These are phyloP conservation scores for Leptographium flavum DNA, from an alignment of 2,329 filamentous ascomycete species.

Conservation along the genomic window DNA sequence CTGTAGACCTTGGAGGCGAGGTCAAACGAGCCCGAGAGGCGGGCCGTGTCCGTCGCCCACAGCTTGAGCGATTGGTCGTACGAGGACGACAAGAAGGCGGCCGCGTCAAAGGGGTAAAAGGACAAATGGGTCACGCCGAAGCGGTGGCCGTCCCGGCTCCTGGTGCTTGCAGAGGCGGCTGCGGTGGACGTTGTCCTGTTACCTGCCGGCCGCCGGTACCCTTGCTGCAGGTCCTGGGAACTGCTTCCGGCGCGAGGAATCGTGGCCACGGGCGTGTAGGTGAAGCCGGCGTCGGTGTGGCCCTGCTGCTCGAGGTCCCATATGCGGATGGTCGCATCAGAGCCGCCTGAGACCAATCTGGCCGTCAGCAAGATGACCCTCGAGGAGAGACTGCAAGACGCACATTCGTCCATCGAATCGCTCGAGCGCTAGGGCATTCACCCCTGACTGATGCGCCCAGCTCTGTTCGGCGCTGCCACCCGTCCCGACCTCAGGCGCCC, in stretches of 20 bases:
- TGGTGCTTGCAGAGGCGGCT: background rate
- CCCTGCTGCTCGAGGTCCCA: constrained; percentile 66
- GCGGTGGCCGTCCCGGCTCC: constrained; percentile 35
- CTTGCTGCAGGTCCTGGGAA: background rate
- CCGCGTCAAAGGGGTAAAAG: constrained; percentile 66
- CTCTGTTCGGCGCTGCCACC: constrained; percentile 14
- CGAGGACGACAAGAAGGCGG: constrained; percentile 62
- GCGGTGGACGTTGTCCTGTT: background rate
- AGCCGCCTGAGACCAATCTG: constrained; percentile 71
- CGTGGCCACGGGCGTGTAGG: constrained; percentile 38
- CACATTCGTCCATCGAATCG: constrained; percentile 66
- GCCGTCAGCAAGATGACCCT: background rate
- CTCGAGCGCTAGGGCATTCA: constrained; percentile 68
- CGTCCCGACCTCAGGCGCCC: constrained; percentile 6
- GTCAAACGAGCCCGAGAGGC: constrained; percentile 50
- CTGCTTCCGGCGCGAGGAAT: constrained; percentile 25
- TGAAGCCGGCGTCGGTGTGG: constrained; percentile 28
- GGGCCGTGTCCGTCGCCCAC: constrained; percentile 51
- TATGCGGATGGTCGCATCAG: constrained; percentile 69
- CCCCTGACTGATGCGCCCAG: constrained; percentile 63
- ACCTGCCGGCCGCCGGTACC: background rate
- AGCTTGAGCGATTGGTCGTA: constrained; percentile 67
- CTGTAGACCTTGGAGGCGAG: constrained; percentile 58
- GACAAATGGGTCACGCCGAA: constrained; percentile 62
- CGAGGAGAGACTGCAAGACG: background rate